Base-by-base conservation (phyloP, 169 alveolate species). In the Plasmodium ovale region DNA sequence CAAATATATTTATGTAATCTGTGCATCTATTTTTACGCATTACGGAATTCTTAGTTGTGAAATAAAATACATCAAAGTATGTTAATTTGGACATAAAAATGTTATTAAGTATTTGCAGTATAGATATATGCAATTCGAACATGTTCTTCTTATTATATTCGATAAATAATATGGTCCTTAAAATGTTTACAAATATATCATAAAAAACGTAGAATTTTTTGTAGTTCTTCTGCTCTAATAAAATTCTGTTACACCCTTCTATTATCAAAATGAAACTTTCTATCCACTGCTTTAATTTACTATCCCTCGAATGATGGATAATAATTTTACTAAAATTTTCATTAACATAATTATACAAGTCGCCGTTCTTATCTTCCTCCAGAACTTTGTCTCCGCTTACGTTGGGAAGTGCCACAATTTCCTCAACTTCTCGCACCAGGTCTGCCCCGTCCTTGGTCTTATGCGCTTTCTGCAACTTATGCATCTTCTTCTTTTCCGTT, bases 251-350 rank as follows among this genome's bases (percentile, higher is more conserved):
- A 16, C 84, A 82, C 21, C 90, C 90, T 65, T 82, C 90, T 65
- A 82, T 82, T 23, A 82, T 82, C 65, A 82, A 69, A 69, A 65
- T 82, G 37, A 82, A 82, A 29, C 77, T 82, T 67, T 82, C 90
- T 23, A 82, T 67, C 79, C 82, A 82, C 23, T 82, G 90, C 42
- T 82, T 82, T 44, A 82, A 42, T 64, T 65, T 82, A 44, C 90
- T 82, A 44, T 82, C 90, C 49, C 90, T 65, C 19, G 90, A 82
- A 53, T 82, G 90, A 19, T 82, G 90, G 39, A 82, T 65, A 56
- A 82, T 82, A 64, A 82, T 82, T 65, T 47, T 82, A 31, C 47
- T 65, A 42, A 82, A 82, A 69, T 82, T 82, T 64, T 64, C 90
- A 65, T 49, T 82, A 51, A 82, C 90, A 65, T 82, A 82, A 56